Conservation (phyloP, 1,284 basidiomycete species). For the Exobasidium rhododendri region DNA sequence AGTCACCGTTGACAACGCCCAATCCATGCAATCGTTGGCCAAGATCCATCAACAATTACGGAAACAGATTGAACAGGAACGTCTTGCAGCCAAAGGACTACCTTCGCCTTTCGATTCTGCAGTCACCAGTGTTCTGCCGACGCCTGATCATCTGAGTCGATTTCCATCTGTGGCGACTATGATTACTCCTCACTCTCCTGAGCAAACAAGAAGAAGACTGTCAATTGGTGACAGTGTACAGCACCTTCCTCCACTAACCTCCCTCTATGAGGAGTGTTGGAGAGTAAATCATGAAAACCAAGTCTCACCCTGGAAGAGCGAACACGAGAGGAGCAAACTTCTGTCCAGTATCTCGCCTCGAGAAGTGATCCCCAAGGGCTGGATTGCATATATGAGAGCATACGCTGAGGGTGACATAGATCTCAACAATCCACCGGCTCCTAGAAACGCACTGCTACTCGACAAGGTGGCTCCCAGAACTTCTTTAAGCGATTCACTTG, state of each 20-base stretch:
- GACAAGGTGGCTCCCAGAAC: not conserved
- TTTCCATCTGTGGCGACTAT: no score
- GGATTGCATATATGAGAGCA: conserved; percentile 13
- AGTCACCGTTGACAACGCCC: no score
- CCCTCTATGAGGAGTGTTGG: not conserved
- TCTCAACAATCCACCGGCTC: conserved; percentile 10
- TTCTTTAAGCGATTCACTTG: not conserved
- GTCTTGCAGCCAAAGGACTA: no score
- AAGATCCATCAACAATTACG: not conserved
- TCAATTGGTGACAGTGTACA: no score
- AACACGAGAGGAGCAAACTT: not conserved
- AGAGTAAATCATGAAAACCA: not conserved
- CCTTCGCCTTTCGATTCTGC: no score
- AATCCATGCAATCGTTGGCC: not conserved
- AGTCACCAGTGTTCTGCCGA: no score
- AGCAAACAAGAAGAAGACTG: no score
- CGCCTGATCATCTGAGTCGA: no score
- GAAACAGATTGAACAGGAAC: no score
- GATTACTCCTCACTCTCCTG: no score
- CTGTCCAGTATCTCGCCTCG: conserved; percentile 7
- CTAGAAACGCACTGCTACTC: conserved; percentile 14
- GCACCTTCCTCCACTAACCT: conserved; percentile 2
- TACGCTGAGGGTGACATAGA: conserved; percentile 16
- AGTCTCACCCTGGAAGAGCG: not conserved
- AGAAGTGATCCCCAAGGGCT: conserved; percentile 11